Base-by-base conservation (phyloP, 768 basidiomycete species). In the Amanita exitialis region DNA sequence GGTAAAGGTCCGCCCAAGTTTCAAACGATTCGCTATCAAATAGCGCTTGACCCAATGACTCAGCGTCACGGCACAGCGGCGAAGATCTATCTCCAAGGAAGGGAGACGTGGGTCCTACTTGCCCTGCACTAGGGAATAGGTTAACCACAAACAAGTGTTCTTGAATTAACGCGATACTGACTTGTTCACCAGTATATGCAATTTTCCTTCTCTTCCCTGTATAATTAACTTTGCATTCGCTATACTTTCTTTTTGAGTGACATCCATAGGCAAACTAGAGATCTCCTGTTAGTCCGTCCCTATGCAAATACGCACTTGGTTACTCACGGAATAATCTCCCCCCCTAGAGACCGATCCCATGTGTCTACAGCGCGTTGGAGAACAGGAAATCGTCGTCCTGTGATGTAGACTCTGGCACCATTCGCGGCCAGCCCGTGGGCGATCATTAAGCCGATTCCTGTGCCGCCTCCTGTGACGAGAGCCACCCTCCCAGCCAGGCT, bases 101-200 rank as follows among this genome's bases (percentile, higher is more conserved):
- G 1, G 56, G 57, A 1, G 83, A 79, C 0, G 58, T 53, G 13
- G 88, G 89, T 0, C 88, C 89, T 5, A 68, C 65, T 65, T 90
- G 83, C 1, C 88, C 88, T 20, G 88, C 87, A 55, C 89, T 90
- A 56, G 34, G 50, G 10, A 36, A 16, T 23, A 23, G 4, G 28
- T 20, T 37, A 20, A 6, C 13, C 20, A 25, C 4, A 13, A 36
- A 39, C 16, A 37, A n/a, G 13, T 32, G 37, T 21, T 28, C 44
- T 23, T 34, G 20, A 16, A 20, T 16, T 21, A 45, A 23, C 21
- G 2, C 18, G 52, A 44, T 51, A 58, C 76, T 37, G 53, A 90
- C 88, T 90, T 90, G 70, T 91, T 91, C 32, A 90, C 79, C 3
- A 91, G 76, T 47, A 90, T 77, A 58, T 91, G 86, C 37, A 91